These are phyloP conservation scores for Aspergillus pseudoglaucus DNA, from an alignment of 2,329 filamentous ascomycete species.

Conservation along the genomic window DNA sequence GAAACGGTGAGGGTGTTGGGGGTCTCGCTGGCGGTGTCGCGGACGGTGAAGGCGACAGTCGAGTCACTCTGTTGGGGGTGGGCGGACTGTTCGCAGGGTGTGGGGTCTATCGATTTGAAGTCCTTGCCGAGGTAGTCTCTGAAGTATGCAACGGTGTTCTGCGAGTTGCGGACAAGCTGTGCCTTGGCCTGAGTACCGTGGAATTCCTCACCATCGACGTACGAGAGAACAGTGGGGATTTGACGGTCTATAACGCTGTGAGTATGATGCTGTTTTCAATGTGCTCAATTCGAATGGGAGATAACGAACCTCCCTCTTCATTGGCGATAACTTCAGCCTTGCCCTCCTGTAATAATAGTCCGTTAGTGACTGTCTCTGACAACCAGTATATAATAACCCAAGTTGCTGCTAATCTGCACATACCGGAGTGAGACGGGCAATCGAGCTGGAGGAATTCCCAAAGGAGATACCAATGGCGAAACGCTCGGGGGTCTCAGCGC, in stretches of 20 bases:
- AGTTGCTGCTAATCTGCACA: constrained; percentile 15
- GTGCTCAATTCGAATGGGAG: not conserved
- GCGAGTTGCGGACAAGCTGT: constrained; percentile 84
- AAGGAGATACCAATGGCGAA: constrained; percentile 91
- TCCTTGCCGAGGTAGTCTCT: constrained; percentile 92
- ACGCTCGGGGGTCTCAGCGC: constrained; percentile 42
- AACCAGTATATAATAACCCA: not conserved
- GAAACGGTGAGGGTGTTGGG: constrained; percentile 66
- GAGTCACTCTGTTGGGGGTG: constrained; percentile 72
- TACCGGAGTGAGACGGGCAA: constrained; percentile 72
- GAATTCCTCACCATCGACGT: constrained; percentile 93
- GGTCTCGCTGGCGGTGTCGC: constrained; percentile 63
- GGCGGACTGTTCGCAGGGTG: constrained; percentile 85
- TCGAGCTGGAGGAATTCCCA: constrained; percentile 97
- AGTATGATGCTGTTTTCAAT: not conserved
- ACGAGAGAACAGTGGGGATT: constrained; percentile 90
- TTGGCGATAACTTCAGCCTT: constrained; percentile 98
- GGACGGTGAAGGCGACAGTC: constrained; percentile 72
- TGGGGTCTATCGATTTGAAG: constrained; percentile 95
- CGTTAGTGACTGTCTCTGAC: constrained; percentile 6
- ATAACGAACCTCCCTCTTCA: constrained; percentile 78
- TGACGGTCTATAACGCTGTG: constrained; percentile 65
- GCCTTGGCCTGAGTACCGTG: constrained; percentile 92
- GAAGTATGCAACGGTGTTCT: constrained; percentile 93
- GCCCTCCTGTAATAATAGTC: constrained; percentile 56